phyloP scores from a whole-genome alignment of 139 green algal genomes.

The Chlamydomonas urium region DNA sequence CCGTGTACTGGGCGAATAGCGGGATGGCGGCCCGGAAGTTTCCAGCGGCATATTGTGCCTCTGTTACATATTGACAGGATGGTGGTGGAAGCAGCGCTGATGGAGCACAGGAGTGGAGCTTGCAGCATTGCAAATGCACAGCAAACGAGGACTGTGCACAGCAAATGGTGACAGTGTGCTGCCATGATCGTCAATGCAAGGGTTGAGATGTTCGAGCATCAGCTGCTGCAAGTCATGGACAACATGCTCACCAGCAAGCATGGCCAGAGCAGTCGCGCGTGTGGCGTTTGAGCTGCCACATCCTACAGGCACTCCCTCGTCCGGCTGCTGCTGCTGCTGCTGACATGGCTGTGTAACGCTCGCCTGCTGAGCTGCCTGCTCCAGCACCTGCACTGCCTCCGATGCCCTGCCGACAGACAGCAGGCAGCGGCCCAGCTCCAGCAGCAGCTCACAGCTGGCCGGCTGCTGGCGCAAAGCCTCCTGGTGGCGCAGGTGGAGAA shows the following conservation, averaged over 20 bases:
- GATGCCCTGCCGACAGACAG: neutral
- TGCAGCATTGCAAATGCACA: neutral
- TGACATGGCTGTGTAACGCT: neutral
- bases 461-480: conserved; percentile 1
- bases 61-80: neutral
- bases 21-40: neutral
- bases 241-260: neutral
- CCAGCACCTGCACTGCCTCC: neutral
- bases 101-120: neutral
- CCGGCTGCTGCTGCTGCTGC: neutral
- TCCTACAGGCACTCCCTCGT: neutral
- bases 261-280: neutral
- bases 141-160: neutral
- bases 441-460: neutral
- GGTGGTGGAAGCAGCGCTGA: neutral
- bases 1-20: neutral
- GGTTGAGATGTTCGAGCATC: too few species aligned
- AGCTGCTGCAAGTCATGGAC: too few species aligned
- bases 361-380: neutral
- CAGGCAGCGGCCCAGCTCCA: neutral
- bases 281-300: neutral
- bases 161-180: too few species aligned
- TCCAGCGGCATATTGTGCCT: too few species aligned
- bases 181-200: too few species aligned
- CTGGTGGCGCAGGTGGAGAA: neutral